phyloP scores from a whole-genome alignment of 148 eudicot genomes.

The Amaranthus hypochondriacus region DNA sequence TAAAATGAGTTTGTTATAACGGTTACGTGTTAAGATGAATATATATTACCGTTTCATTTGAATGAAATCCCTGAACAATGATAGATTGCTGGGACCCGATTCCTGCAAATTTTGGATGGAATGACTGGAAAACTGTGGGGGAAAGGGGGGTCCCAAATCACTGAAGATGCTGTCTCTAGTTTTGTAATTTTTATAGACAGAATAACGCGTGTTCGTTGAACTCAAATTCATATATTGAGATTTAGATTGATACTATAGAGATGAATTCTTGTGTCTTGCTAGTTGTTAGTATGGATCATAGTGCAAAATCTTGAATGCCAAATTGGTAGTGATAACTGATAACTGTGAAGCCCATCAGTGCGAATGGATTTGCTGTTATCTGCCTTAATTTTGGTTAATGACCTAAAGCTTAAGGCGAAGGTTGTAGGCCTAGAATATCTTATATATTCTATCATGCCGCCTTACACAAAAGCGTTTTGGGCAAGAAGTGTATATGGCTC shows the following conservation, averaged over 20 bases:
- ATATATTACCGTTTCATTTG: not conserved
- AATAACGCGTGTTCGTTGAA: slow-evolving; percentile 5
- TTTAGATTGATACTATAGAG: not conserved
- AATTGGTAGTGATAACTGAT: too few species aligned
- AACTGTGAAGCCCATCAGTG: too few species aligned
- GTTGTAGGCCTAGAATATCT: too few species aligned
- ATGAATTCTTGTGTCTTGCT: not conserved
- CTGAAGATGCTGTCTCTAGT: slow-evolving; percentile 5
- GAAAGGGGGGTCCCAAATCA: not conserved
- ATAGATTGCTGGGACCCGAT: not conserved
- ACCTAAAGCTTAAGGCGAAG: too few species aligned
- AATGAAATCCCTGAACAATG: slow-evolving; percentile 1
- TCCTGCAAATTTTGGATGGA: not conserved
- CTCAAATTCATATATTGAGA: not conserved
- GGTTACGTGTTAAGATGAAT: not conserved
- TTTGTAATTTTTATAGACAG: not conserved
- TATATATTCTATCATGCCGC: too few species aligned
- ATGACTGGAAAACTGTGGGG: not conserved
- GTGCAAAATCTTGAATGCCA: too few species aligned
- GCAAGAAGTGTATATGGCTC: too few species aligned
- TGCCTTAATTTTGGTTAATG: too few species aligned
- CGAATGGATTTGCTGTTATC: too few species aligned
- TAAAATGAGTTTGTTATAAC: not conserved
- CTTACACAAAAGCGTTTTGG: too few species aligned
- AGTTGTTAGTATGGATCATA: not conserved